Evolutionary conservation across 371 early-diverging fungal genomes (phyloP).

Genomic region (Umbelopsis sp.): DNA sequence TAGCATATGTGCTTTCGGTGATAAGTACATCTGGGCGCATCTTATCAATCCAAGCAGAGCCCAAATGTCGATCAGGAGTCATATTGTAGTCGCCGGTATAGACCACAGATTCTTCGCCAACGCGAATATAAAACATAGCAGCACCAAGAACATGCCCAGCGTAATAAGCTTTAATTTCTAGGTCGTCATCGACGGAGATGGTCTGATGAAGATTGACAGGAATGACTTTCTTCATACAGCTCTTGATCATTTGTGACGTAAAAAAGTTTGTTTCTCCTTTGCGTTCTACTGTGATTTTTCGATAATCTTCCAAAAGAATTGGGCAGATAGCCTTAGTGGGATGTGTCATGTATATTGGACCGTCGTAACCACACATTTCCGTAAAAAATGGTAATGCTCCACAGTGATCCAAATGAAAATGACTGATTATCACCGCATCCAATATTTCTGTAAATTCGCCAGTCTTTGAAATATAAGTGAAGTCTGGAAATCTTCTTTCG

Average conservation of each 20-base stretch:
- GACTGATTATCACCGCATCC: conserved; percentile 93
- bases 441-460: conserved; percentile 84
- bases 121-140: conserved; percentile 92
- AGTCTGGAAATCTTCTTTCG: conserved; percentile 97
- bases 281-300: conserved; percentile 85
- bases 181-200: conserved; percentile 78
- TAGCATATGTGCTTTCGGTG: conserved; percentile 96
- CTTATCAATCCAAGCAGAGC: conserved; percentile 92
- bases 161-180: conserved; percentile 92
- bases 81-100: conserved; percentile 99
- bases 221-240: conserved; percentile 90
- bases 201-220: conserved; percentile 91
- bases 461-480: conserved; percentile 88
- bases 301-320: conserved; percentile 90
- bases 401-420: conserved; percentile 98
- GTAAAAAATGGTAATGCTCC: conserved; percentile 97
- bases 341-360: conserved; percentile 96
- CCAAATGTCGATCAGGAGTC: conserved; percentile 95
- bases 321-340: conserved; percentile 97
- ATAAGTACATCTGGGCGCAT: conserved; percentile 90
- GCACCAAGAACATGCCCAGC: conserved; percentile 99
- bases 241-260: conserved; percentile 81
- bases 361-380: conserved; percentile 93
- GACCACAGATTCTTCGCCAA: conserved; percentile 82
- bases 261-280: conserved; percentile 90